Evolutionary conservation across 495 filamentous ascomycete species (phyloP), one percentile per base, ranked within the genome.

Genomic region (Trichoderma orchidacearum): DNA sequence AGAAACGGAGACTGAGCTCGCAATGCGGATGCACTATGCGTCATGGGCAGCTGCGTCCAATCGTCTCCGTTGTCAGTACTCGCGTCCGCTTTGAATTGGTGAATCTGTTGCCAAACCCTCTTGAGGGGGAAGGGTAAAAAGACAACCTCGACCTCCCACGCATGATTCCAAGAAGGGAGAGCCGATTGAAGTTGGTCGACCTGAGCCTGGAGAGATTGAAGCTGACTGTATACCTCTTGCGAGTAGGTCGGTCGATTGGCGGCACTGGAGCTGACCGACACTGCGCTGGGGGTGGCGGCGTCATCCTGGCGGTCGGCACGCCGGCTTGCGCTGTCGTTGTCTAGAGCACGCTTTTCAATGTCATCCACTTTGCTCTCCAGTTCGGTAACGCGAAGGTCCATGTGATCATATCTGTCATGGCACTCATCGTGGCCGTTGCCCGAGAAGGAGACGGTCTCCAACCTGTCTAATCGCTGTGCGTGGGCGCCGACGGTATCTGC

Each of bases 91-190:
- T 73, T 64, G 27, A 77, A 74, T 11, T 79, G 74, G 53, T 72
- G 64, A 12, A 72, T 60, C 35, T 70, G 66, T 60, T 77, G 75
- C 84, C 84, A 87, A 30, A 86, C 66, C 6, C 80, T 79, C 61
- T 75, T 78, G 41, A 87, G 68, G 1, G 78, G 80, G 67, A 83
- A 87, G 30, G 84, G 84, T n/a, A 86, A 61, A 53, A 86, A 77
- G 17, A 86, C 73, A 18, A 87, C 81, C 61, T 87, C 83, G 25
- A 87, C 64, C 60, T 84, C 75, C 82, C 82, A 86, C 5, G 84
- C 83, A n/a, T 75, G 71, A 18, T 66, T 65, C 51, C 68, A 70
- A 0, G 82, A 77, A 9, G 84, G 82, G 27, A 78, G 62, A 11
- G 78, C 73, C 32, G 72, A 70, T 60, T 85, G 81, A 3, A 86